Percentiles rank a stretch among this genome's conserved stretches.
Conservation (phyloP, 2,329 filamentous ascomycete species). For the Xylaria sp. region DNA sequence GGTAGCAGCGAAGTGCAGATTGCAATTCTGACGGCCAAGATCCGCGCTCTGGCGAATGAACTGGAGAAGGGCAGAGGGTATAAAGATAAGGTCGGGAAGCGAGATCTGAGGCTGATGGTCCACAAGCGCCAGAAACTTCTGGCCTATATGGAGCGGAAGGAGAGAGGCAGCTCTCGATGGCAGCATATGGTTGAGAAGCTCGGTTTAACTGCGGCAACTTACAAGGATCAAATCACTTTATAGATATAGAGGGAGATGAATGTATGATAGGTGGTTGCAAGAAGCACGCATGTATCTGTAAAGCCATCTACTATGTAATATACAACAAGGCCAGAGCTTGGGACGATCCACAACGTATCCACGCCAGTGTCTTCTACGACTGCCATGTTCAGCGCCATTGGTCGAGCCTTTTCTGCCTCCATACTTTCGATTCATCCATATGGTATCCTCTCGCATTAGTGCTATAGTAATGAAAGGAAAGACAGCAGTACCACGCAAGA, state of each 20-base stretch:
- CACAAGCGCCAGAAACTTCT: constrained; percentile 91
- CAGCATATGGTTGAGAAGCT: constrained; percentile 84
- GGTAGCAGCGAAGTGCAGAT: constrained; percentile 98
- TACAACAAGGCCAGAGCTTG: constrained; percentile 44
- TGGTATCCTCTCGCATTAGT: constrained; percentile 56
- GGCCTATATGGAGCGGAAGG: constrained; percentile 86
- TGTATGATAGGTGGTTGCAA: constrained; percentile 42
- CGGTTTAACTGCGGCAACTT: constrained; percentile 87
- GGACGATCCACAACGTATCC: constrained; percentile 26
- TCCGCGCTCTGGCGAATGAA: constrained; percentile 80
- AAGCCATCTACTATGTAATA: constrained; percentile 55
- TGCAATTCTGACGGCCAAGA: constrained; percentile 94
- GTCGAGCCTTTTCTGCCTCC: constrained; percentile 34
- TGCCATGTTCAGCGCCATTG: constrained; percentile 28
- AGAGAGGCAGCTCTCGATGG: constrained; percentile 92
- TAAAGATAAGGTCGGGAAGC: constrained; percentile 94
- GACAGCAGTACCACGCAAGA: constrained; percentile 37
- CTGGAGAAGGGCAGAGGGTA: constrained; percentile 74
- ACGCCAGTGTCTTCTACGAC: constrained; percentile 21
- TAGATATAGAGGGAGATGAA: constrained; percentile 55
- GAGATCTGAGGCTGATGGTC: constrained; percentile 85
- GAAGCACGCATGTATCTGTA: constrained; percentile 47
- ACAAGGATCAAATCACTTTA: constrained; percentile 87
- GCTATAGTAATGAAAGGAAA: constrained; percentile 55
- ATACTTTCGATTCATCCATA: constrained; percentile 39